A percentile compares a stretch with the other conserved stretches of the same genome.
Conservation (phyloP, 2,329 filamentous ascomycete species). For the Exophiala bonariae region DNA sequence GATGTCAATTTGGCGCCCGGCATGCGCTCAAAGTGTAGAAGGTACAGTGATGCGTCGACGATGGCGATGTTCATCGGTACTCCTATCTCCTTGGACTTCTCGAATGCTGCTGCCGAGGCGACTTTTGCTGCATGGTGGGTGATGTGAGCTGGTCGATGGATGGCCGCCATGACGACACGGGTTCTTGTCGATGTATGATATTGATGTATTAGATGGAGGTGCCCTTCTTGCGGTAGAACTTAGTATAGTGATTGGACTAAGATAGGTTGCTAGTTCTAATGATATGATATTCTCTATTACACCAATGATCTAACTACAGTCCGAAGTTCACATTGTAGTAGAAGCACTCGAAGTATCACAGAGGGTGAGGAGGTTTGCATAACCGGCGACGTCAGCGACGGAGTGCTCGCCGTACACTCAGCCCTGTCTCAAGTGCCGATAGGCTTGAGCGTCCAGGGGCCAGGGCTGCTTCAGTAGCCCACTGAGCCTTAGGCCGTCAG, state of each 20-base stretch:
- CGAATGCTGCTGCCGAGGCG: constrained; percentile 24
- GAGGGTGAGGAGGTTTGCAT: too few species aligned
- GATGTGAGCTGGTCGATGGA: constrained; percentile 25
- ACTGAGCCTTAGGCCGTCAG: too few species aligned
- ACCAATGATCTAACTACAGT: too few species aligned
- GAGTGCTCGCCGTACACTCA: constrained; percentile 22
- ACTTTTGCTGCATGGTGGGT: constrained; percentile 28
- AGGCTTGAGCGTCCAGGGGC: too few species aligned
- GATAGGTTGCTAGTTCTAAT: too few species aligned
- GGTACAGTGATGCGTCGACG: constrained; percentile 33
- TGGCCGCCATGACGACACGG: constrained; percentile 13
- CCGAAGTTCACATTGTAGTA: neutral
- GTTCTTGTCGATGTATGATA: neutral
- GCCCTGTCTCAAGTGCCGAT: too few species aligned
- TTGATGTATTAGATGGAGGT: neutral
- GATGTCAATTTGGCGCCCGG: constrained; percentile 56
- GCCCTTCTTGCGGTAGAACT: too few species aligned
- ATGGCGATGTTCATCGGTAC: constrained; percentile 32
- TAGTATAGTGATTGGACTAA: neutral
- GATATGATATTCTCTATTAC: too few species aligned
- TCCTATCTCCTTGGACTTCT: constrained; percentile 25
- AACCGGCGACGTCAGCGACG: constrained; percentile 25
- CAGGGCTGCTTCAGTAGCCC: too few species aligned
- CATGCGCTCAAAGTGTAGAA: constrained; percentile 45
- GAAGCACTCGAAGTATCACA: too few species aligned